phyloP scores from a whole-genome alignment of 2,329 filamentous ascomycete genomes.

The Verticillium longisporum region DNA sequence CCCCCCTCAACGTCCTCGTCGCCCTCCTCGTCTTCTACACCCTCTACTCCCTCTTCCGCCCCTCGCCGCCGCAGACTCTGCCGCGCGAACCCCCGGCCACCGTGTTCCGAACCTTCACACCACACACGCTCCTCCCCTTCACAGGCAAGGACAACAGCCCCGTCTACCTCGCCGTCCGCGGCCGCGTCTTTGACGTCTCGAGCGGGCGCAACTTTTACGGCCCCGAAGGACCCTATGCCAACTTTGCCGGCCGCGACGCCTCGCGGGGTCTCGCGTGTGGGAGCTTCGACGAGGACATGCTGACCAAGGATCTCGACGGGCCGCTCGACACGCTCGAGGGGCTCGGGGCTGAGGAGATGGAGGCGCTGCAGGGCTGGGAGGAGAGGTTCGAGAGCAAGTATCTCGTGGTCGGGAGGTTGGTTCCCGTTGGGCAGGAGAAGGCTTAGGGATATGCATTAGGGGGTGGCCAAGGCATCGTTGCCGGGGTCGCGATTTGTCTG shows the following conservation, averaged over 20 bases:
- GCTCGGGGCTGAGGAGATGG: constrained; percentile 67
- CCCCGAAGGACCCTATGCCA: constrained; percentile 88
- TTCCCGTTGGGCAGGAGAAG: constrained; percentile 42
- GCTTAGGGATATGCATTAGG: background rate
- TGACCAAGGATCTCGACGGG: constrained; percentile 83
- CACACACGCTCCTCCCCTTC: constrained; percentile 74
- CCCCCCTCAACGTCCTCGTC: constrained; percentile 58
- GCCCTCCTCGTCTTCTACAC: constrained; percentile 50
- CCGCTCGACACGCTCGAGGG: constrained; percentile 72
- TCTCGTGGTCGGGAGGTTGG: constrained; percentile 82
- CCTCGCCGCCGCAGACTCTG: constrained; percentile 36
- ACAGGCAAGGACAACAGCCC: constrained; percentile 68
- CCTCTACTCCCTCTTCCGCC: constrained; percentile 47
- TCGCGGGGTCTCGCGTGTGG: constrained; percentile 80
- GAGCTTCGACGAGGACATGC: constrained; percentile 91
- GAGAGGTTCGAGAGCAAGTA: constrained; percentile 93
- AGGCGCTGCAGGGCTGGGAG: constrained; percentile 85
- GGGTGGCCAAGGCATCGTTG: too few relatives aligned
- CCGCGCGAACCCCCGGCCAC: constrained; percentile 48
- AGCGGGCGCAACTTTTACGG: constrained; percentile 89
- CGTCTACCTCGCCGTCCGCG: constrained; percentile 87
- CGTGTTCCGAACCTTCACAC: constrained; percentile 66
- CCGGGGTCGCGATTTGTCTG: too few relatives aligned
- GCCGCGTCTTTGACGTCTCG: constrained; percentile 85
- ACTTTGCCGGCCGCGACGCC: constrained; percentile 92